phyloP scores from a whole-genome alignment of 371 early-diverging fungal genomes.

The Mortierella sp. region DNA sequence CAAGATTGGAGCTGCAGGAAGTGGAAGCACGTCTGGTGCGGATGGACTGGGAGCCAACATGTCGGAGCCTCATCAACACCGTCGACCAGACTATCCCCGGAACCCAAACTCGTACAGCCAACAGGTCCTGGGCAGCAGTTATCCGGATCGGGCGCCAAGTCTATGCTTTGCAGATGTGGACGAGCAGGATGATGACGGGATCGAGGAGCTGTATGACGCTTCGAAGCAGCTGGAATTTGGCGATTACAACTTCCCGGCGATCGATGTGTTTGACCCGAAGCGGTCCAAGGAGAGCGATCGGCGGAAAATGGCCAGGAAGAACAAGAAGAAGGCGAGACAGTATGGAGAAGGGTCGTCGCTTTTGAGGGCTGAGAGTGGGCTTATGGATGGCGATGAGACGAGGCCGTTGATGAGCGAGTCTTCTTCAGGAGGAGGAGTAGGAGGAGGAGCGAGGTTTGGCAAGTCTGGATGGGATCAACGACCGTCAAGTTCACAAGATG shows the following conservation, averaged over 20 bases:
- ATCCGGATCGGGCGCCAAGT: conserved; percentile 35
- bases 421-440: too few relatives aligned
- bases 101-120: conserved; percentile 36
- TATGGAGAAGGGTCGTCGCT: conserved; percentile 28
- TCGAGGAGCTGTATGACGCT: conserved; percentile 41
- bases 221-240: conserved; percentile 46
- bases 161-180: conserved; percentile 40
- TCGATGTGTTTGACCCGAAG: conserved; percentile 39
- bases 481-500: background rate
- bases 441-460: conserved; percentile 32
- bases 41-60: background rate
- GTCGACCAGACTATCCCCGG: conserved; percentile 23
- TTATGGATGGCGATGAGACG: conserved; percentile 5
- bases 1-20: conserved; percentile 12
- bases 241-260: conserved; percentile 45
- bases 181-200: conserved; percentile 32
- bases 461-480: conserved; percentile 40
- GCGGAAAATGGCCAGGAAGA: conserved; percentile 44
- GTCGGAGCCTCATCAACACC: background rate
- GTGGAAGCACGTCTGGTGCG: background rate
- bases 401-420: conserved; percentile 52
- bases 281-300: conserved; percentile 46
- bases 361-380: conserved; percentile 2
- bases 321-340: conserved; percentile 36
- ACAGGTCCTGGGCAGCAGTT: conserved; percentile 16